A percentile compares a stretch with the other conserved stretches of the same genome.
phyloP scores from a whole-genome alignment of 306 rosid genomes.

The Vigna reflexopilosa region DNA sequence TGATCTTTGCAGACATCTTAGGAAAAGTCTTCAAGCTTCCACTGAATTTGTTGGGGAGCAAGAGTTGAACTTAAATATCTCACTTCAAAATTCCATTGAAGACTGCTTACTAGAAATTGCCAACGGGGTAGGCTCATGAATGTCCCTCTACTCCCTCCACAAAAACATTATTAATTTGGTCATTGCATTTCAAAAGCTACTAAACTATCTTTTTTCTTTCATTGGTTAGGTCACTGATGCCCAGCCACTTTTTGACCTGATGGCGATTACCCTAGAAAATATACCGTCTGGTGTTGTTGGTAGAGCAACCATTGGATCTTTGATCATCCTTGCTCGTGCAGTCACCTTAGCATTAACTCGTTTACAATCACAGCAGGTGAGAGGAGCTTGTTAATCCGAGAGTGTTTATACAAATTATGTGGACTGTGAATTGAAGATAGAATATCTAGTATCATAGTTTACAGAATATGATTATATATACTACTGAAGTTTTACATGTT shows the following conservation, averaged over 20 bases:
- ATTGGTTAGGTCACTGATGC: conserved; percentile 69
- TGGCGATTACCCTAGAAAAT: conserved; percentile 87
- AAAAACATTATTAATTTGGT: neutral
- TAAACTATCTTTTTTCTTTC: conserved; percentile 33
- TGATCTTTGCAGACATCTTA: conserved; percentile 95
- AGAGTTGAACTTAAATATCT: conserved; percentile 70
- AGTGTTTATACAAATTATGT: neutral
- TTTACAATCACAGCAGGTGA: conserved; percentile 74
- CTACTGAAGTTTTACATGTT: neutral
- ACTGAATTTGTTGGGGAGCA: conserved; percentile 77
- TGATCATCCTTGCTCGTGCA: conserved; percentile 77
- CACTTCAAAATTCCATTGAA: conserved; percentile 87
- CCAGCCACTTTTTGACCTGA: conserved; percentile 79
- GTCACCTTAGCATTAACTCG: conserved; percentile 64
- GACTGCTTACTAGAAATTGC: conserved; percentile 88
- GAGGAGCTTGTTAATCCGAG: conserved; percentile 13
- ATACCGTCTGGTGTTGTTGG: conserved; percentile 80
- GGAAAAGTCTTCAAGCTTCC: conserved; percentile 79
- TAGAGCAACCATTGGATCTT: conserved; percentile 77
- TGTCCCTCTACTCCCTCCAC: neutral
- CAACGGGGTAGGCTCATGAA: conserved; percentile 65
- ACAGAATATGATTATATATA: neutral
- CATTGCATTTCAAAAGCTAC: conserved; percentile 32
- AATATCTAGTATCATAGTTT: neutral
- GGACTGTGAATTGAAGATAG: conserved; percentile 32